These are phyloP conservation scores for Dipteronia sinensis DNA, from an alignment of 345 rosid species.

Conservation along the genomic window DNA sequence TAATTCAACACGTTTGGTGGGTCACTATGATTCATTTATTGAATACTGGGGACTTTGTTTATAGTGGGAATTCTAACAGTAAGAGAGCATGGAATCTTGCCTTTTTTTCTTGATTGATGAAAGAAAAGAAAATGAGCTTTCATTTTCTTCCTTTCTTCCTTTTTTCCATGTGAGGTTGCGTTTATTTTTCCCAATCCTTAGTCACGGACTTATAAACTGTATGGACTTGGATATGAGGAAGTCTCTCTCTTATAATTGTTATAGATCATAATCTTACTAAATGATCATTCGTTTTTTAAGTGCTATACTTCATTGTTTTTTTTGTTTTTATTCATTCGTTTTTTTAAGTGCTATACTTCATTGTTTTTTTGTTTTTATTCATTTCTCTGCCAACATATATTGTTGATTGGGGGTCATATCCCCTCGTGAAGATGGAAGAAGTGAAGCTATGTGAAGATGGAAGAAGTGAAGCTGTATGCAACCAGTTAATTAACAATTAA, in stretches of 20 bases:
- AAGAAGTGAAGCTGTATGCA: no score
- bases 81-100: conserved; percentile 11
- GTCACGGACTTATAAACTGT: conserved; percentile 30
- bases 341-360: no score
- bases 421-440: no score
- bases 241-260: neutral
- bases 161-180: conserved; percentile 10
- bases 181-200: conserved; percentile 9
- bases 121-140: neutral
- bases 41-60: neutral
- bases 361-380: no score
- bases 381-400: neutral
- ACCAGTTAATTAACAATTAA: no score
- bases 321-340: no score
- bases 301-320: no score
- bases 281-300: no score
- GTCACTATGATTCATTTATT: conserved; percentile 17
- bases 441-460: no score
- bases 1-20: conserved; percentile 9
- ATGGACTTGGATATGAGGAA: neutral
- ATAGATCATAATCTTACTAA: no score
- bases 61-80: conserved; percentile 16
- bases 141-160: neutral
- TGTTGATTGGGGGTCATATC: no score
- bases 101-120: neutral